Percentiles rank a stretch among this genome's conserved stretches.
Conservation (phyloP, 2,329 filamentous ascomycete genomes). For the Hypomyces perniciosus region DNA sequence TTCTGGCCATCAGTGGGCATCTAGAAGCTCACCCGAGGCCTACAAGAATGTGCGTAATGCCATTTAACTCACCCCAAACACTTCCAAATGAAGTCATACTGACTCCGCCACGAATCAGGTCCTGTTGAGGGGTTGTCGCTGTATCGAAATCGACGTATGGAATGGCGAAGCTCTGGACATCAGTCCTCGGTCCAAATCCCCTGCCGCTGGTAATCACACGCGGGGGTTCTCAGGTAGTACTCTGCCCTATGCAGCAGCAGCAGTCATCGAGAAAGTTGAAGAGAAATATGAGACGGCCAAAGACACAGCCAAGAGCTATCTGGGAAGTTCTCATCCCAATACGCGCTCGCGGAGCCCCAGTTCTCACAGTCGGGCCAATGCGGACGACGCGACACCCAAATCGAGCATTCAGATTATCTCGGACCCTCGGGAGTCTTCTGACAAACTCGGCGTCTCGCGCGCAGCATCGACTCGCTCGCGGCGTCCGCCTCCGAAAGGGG, state of each 20-base stretch:
- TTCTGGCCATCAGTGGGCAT: conserved; percentile 77
- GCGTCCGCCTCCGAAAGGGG: conserved; percentile 38
- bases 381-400: conserved; percentile 25
- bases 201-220: conserved; percentile 36
- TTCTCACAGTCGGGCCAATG: conserved; percentile 27
- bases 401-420: conserved; percentile 24
- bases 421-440: conserved; percentile 28
- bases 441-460: conserved; percentile 28
- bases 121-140: conserved; percentile 72
- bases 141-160: conserved; percentile 94
- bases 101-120: conserved; percentile 39
- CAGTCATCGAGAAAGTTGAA: conserved; percentile 32
- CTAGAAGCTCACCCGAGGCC: conserved; percentile 67
- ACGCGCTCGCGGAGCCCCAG: conserved; percentile 36
- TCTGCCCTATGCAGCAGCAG: conserved; percentile 39
- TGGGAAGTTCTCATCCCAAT: conserved; percentile 23
- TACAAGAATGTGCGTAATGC: conserved; percentile 62
- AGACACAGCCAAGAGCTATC: conserved; percentile 21
- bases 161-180: conserved; percentile 54
- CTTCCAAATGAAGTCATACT: not conserved
- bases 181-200: conserved; percentile 31
- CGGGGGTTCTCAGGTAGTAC: conserved; percentile 42
- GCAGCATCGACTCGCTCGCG: conserved; percentile 20
- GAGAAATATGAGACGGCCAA: conserved; percentile 23
- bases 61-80: not conserved